Percentiles rank a stretch among this genome's conserved stretches.
Conservation (phyloP, 1,284 basidiomycete genomes). For the Sporisorium graminicola region DNA sequence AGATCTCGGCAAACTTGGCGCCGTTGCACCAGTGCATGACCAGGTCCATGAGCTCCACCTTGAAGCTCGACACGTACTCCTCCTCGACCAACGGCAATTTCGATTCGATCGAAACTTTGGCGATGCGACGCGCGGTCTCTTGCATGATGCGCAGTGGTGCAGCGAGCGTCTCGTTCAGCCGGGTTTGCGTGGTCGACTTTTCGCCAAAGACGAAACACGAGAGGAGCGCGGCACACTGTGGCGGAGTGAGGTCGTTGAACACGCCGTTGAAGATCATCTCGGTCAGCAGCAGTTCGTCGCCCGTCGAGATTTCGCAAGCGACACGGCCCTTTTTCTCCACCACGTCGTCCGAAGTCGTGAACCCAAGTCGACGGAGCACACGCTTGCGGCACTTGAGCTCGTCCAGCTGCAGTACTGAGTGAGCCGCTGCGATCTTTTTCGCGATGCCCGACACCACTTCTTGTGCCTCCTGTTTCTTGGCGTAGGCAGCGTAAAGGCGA, state of each 20-base stretch:
- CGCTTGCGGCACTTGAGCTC: slow-evolving; percentile 96
- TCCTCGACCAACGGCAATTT: slow-evolving; percentile 90
- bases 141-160: slow-evolving; percentile 93
- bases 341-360: slow-evolving; percentile 89
- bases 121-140: slow-evolving; percentile 92
- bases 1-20: slow-evolving; percentile 94
- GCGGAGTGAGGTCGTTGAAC: slow-evolving; percentile 89
- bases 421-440: slow-evolving; percentile 86
- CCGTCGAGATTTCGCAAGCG: slow-evolving; percentile 97
- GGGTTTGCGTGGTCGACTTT: slow-evolving; percentile 74
- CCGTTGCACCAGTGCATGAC: slow-evolving; percentile 98
- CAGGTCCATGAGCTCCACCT: slow-evolving; percentile 97
- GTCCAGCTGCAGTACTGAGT: slow-evolving; percentile 94
- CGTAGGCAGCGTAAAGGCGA: slow-evolving; percentile 82
- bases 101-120: slow-evolving; percentile 92
- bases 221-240: slow-evolving; percentile 90
- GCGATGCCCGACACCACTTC: slow-evolving; percentile 81
- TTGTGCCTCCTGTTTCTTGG: slow-evolving; percentile 81
- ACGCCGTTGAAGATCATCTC: slow-evolving; percentile 98
- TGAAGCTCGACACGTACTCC: slow-evolving; percentile 95
- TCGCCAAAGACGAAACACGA: slow-evolving; percentile 98
- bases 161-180: slow-evolving; percentile 91
- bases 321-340: slow-evolving; percentile 98
- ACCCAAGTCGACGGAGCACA: slow-evolving; percentile 89
- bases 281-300: slow-evolving; percentile 94